These are phyloP conservation scores for Hsuehochloa calcarea DNA, from an alignment of 176 grass and related monocot species.

Conservation along the genomic window DNA sequence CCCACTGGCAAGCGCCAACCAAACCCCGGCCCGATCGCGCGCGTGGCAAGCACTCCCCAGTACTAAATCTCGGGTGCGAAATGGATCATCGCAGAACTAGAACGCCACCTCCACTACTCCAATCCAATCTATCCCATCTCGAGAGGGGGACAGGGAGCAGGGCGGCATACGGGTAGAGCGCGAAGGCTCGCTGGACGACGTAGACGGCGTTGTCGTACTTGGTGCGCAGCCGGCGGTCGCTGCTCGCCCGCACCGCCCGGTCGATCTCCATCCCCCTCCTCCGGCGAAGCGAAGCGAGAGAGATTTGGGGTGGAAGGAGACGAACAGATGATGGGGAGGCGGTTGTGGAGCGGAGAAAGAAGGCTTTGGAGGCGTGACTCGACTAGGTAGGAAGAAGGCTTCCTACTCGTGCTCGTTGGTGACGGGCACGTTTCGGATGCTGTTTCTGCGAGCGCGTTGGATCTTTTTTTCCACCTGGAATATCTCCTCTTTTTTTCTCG, in stretches of 20 bases:
- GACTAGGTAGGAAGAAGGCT: not conserved
- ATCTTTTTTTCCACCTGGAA: not conserved
- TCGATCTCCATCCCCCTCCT: constrained; percentile 87
- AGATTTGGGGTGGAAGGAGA: not conserved
- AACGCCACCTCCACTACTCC: not conserved
- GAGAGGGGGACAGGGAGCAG: not conserved
- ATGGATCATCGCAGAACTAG: not conserved
- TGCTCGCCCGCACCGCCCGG: constrained; percentile 63
- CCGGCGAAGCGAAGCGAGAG: not conserved
- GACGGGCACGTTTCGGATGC: constrained; percentile 11
- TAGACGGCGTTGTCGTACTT: constrained; percentile 89
- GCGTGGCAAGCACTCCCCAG: not conserved
- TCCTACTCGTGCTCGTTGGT: constrained; percentile 13
- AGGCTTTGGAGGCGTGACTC: constrained; percentile 7
- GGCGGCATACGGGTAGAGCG: constrained; percentile 76
- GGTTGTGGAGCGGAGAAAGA: too few relatives aligned
- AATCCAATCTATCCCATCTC: not conserved
- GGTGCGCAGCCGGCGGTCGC: constrained; percentile 72
- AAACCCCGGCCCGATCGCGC: constrained; percentile 11
- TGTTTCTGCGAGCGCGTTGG: constrained; percentile 1
- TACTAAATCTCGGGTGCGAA: constrained; percentile 12
- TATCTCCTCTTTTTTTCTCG: not conserved
- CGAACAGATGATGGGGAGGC: not conserved
- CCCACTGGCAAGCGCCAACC: not conserved
- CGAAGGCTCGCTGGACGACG: constrained; percentile 92